Conservation (phyloP, 75 land plant genomes). For the Pinus tabuliformis region DNA sequence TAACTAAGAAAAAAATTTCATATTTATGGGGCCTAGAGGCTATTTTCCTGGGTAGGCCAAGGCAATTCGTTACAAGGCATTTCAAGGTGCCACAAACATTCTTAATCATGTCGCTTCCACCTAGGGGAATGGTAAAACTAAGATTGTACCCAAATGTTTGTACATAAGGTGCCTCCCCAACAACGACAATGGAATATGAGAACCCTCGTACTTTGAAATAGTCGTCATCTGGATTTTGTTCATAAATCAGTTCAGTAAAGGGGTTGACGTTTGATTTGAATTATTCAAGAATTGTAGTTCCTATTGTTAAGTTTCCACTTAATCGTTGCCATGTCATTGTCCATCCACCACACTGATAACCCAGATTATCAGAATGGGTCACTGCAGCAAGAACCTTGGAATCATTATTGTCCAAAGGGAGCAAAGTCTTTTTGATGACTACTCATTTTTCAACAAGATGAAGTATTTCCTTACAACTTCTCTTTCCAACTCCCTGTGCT, state of each 20-base stretch:
- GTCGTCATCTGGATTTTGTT: constrained; percentile 34
- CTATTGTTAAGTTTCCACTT: constrained; percentile 50
- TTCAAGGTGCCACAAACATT: too few species aligned
- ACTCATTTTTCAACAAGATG: background rate
- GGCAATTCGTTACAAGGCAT: too few species aligned
- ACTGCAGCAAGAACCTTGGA: constrained; percentile 72
- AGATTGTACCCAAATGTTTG: constrained; percentile 56
- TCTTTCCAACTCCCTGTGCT: background rate
- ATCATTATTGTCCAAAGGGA: constrained; percentile 64
- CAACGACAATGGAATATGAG: constrained; percentile 41
- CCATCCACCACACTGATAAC: constrained; percentile 92
- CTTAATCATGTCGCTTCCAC: too few species aligned
- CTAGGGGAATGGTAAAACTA: constrained; percentile 59
- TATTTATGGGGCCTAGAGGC: too few species aligned
- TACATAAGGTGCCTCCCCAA: constrained; percentile 27
- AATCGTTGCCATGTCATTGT: constrained; percentile 77
- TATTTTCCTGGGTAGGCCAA: too few species aligned
- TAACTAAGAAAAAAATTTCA: too few species aligned
- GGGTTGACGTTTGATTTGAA: constrained; percentile 1
- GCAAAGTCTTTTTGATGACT: constrained; percentile 68
- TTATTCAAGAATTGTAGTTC: constrained; percentile 58
- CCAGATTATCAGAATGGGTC: constrained; percentile 73
- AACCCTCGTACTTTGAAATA: constrained; percentile 26
- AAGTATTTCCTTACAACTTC: too few species aligned
- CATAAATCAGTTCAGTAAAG: background rate